Base-by-base conservation (phyloP, 78 protist genomes). In the Protostelium mycophagum region DNA sequence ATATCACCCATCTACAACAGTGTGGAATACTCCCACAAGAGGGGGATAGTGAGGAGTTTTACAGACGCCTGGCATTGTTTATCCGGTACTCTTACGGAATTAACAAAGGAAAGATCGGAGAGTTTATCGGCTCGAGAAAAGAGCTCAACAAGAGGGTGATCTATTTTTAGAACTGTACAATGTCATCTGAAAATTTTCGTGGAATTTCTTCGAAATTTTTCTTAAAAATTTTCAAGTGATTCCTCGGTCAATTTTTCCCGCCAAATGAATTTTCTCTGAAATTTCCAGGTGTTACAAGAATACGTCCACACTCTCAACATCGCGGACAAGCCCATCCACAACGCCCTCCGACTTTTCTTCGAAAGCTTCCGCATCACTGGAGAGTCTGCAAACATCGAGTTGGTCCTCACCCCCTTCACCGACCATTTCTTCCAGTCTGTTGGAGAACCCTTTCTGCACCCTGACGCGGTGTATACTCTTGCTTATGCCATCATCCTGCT, bases 351-450 rank as follows among this genome's bases (percentile, higher is more conserved):
- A 29, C 31, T 1, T 73, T 84, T 90, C 85, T 83, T 90, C 34
- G 36, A 38, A 34, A 0, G 37, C 9, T 91, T 90, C 38, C 94
- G 83, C 16, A 90, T 95, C n/a, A 94, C 94, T 0, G 95, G 95
- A 16, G 97, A 95, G 92, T 85, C 94, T 16, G 96, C 93, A 88
- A 86, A 93, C 87, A 95, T 95, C 86, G 97, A 90, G n/a, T 89
- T 35, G 63, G 37, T 86, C 5, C 35, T 86, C 63, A 37, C 35
- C 1, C 34, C 73, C 38, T 86, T 25, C 38, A 34, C 73, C 38
- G 35, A 37, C 23, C 88, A 86, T 34, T 86, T 36, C 38, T 36
- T 36, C 35, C 35, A 35, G 73, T 28, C 35, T 28, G 36, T 28
- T 1, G 29, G 29, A 9, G 38, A 25, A 36, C 38, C 73, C 73